Conservation (phyloP, 2,329 filamentous ascomycete genomes). For the Byssochlamys sp. region DNA sequence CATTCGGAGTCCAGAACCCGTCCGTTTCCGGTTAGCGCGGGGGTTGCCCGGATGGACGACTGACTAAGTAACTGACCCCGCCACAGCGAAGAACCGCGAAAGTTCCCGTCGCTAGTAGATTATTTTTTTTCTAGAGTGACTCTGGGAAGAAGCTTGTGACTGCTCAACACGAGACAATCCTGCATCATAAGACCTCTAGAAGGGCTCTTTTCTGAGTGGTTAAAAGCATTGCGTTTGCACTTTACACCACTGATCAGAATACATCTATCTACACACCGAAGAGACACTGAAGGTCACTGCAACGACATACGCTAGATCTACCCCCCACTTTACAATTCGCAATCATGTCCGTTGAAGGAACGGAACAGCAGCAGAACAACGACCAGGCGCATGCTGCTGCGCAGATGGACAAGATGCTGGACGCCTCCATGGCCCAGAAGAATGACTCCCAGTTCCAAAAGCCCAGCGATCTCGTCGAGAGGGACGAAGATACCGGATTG, state of each 20-base stretch:
- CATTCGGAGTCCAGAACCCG: constrained; percentile 45
- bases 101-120: constrained; percentile 7
- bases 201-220: background rate
- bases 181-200: background rate
- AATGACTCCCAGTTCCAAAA: constrained; percentile 28
- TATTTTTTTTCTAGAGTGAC: constrained; percentile 3
- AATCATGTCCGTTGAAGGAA: constrained; percentile 7
- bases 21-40: constrained; percentile 24
- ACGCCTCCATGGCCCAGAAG: constrained; percentile 6
- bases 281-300: background rate
- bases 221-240: background rate
- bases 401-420: constrained; percentile 8
- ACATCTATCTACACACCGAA: background rate
- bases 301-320: background rate
- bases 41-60: constrained; percentile 7
- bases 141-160: background rate
- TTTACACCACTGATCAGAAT: background rate
- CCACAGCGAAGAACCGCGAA: constrained; percentile 9
- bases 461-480: constrained; percentile 29
- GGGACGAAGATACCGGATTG: constrained; percentile 33
- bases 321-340: background rate
- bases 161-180: background rate
- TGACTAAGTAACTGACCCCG: background rate
- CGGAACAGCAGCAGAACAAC: background rate
- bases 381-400: constrained; percentile 2